Conservation (phyloP, 805 yeast genomes). For the Nakazawaea laoshanensis region DNA sequence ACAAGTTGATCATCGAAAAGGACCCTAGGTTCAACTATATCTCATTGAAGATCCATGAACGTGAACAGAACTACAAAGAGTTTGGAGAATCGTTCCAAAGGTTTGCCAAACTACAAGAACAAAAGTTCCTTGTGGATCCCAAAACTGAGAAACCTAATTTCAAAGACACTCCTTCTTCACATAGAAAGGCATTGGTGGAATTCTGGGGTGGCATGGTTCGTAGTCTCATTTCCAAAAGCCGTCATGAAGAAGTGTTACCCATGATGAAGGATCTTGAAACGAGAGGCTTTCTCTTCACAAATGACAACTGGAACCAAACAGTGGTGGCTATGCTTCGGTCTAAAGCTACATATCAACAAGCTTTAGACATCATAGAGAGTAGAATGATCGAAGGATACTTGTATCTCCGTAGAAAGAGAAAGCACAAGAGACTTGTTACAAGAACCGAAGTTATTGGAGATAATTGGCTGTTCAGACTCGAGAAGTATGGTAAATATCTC, state of each 20-base stretch:
- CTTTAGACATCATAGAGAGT: constrained; percentile 19
- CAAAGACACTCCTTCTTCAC: constrained; percentile 14
- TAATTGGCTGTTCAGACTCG: not conserved
- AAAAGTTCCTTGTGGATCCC: constrained; percentile 4
- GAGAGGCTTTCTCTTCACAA: constrained; percentile 20
- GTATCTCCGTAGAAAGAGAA: constrained; percentile 8
- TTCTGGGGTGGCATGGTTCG: constrained; percentile 22
- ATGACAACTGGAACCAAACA: constrained; percentile 18
- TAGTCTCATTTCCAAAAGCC: constrained; percentile 19
- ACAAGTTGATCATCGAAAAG: constrained; percentile 3
- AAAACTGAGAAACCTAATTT: constrained; percentile 1
- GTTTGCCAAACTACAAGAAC: not conserved
- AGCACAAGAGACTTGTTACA: not conserved
- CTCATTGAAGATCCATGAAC: constrained; percentile 8
- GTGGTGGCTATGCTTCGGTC: constrained; percentile 17
- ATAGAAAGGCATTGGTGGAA: constrained; percentile 17
- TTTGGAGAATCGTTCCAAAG: constrained; percentile 6
- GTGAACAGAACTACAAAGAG: constrained; percentile 4
- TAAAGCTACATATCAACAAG: constrained; percentile 13
- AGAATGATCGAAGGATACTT: constrained; percentile 18
- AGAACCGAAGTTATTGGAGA: not conserved
- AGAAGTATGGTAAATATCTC: constrained; percentile 1
- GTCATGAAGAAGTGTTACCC: constrained; percentile 12
- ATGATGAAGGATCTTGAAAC: constrained; percentile 13
- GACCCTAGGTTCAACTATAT: constrained; percentile 4